Conservation (phyloP, 176 grass and related monocot species). For the Avena insularis region DNA sequence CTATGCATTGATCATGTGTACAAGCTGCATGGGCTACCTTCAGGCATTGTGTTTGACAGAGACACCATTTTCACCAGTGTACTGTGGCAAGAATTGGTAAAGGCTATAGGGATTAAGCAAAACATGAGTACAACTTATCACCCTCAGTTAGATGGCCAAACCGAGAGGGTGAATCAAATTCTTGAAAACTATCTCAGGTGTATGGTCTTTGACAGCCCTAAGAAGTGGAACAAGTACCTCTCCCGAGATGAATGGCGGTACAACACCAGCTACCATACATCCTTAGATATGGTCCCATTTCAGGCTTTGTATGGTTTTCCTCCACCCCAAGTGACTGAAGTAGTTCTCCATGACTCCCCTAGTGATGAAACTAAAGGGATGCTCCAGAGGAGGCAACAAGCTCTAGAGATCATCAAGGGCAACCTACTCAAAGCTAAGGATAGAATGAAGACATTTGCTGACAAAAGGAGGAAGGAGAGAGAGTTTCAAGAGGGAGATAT, state of each 20-base stretch:
- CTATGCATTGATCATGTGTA: background rate
- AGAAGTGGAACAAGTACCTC: too few relatives aligned
- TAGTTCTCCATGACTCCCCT: too few relatives aligned
- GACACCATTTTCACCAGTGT: background rate
- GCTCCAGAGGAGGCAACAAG: too few relatives aligned
- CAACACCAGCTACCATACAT: too few relatives aligned
- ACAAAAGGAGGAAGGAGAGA: background rate
- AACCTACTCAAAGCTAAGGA: too few relatives aligned
- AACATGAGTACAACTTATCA: background rate
- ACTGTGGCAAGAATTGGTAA: background rate
- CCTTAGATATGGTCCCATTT: too few relatives aligned
- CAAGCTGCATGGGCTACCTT: background rate
- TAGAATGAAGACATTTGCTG: background rate
- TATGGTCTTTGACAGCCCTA: too few relatives aligned
- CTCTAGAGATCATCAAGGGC: too few relatives aligned
- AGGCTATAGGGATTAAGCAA: background rate
- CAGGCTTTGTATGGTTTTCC: too few relatives aligned
- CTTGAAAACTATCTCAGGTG: background rate
- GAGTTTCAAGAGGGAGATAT: background rate
- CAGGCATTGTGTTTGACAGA: background rate
- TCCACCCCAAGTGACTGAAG: too few relatives aligned
- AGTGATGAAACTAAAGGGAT: too few relatives aligned
- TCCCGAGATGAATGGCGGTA: too few relatives aligned
- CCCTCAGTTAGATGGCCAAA: background rate
- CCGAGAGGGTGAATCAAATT: background rate